Base-by-base conservation (phyloP, 2,329 filamentous ascomycete species). In the Phyllosticta capitalensis region DNA sequence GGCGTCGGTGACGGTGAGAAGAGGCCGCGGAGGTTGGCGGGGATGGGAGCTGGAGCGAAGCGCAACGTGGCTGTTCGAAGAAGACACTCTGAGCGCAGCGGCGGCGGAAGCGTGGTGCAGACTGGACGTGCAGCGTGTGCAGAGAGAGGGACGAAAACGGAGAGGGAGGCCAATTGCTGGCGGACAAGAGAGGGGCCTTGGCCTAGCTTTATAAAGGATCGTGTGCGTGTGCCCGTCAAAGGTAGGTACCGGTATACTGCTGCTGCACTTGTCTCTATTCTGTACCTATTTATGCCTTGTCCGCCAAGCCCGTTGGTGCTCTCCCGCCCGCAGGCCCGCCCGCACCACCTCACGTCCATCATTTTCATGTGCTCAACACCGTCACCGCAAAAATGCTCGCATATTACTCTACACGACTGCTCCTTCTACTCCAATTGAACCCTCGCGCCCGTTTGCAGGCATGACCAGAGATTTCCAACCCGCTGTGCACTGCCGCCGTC, bases 321-420 rank as follows among this genome's bases (percentile, higher is more conserved):
- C 38, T n/a, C 38, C 38, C 38, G 38, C 38, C 38, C 38, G 38
- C 38, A 17, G 14, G 12, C 33, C 14, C 33, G 33, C 14, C 33
- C 33, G 14, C 33, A 26, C 24, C 24, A 26, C 24, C 24, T 26
- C 24, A 26, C 24, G 24, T 26, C 24, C 24, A 26, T 26, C 4
- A 26, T 26, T 26, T 26, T 26, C 24, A 26, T 26, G 24, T 26
- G 24, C 24, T 7, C 7, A 7, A 26, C 24, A 26, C 7, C 24
- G 24, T 26, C 24, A 26, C 24, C 24, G 24, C 33, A 38, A 38
- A 14, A 12, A 17, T 45, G 38, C 54, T 53, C 26, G 22, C 51
- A 59, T 54, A 17, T 52, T 59, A 54, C 54, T 59, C 33, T 59
- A 59, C 56, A 59, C 38, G n/a, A 6, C 22, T 50, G 38, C 52